These are phyloP conservation scores for Talaromyces piceae DNA, from an alignment of 2,329 filamentous ascomycete species.

Conservation along the genomic window DNA sequence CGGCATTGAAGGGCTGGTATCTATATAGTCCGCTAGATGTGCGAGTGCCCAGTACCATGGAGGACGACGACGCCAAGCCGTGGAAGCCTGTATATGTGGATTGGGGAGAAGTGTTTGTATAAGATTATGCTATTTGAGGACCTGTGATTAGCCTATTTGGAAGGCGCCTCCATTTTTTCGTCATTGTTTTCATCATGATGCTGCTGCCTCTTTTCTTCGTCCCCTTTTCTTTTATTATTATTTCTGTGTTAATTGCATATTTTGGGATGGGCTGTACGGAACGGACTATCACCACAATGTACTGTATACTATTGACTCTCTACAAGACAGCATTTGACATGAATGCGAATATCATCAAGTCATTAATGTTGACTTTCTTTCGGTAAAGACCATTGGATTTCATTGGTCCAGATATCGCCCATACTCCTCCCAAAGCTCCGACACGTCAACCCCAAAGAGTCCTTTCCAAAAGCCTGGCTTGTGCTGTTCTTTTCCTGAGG, in stretches of 20 bases:
- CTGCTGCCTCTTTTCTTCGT: conserved; percentile 4
- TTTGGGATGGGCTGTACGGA: conserved; percentile 9
- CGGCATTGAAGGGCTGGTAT: conserved; percentile 89
- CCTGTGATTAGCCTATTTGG: conserved; percentile 13
- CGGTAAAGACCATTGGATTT: no score
- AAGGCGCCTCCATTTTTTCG: conserved; percentile 9
- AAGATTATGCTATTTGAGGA: conserved; percentile 14
- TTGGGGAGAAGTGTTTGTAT: conserved; percentile 60
- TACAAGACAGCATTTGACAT: neutral
- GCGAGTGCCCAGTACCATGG: conserved; percentile 62
- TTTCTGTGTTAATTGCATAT: conserved; percentile 11
- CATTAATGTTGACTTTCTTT: no score
- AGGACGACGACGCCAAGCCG: conserved; percentile 51
- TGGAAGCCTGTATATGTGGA: conserved; percentile 65
- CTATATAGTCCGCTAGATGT: conserved; percentile 73
- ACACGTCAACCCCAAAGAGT: conserved; percentile 59
- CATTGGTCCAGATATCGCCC: conserved; percentile 38
- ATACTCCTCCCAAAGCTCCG: conserved; percentile 70
- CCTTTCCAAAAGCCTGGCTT: conserved; percentile 26
- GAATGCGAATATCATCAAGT: neutral
- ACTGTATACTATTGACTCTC: conserved; percentile 26
- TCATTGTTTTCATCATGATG: conserved; percentile 7
- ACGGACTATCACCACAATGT: conserved; percentile 21
- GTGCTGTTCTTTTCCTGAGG: neutral
- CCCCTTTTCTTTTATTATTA: conserved; percentile 2